phyloP scores from a whole-genome alignment of 2,329 filamentous ascomycete species.

The Ascochyta pisi region DNA sequence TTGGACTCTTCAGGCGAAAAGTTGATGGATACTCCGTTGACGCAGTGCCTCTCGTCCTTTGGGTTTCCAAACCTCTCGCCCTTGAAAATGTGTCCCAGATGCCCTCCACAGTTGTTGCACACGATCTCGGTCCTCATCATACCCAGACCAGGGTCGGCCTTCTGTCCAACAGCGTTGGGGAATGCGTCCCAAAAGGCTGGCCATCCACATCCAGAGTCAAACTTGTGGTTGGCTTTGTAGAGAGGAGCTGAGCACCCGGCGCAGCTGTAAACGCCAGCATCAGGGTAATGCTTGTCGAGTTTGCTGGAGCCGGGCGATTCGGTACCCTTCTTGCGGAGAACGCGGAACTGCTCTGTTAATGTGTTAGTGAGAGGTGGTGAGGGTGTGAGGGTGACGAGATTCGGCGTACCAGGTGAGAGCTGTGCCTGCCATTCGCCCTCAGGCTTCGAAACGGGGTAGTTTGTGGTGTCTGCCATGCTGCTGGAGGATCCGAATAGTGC shows the following conservation, averaged over 20 bases:
- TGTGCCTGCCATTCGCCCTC: conserved; percentile 90
- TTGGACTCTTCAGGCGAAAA: conserved; percentile 72
- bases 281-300: conserved; percentile 85
- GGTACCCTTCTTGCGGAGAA: conserved; percentile 91
- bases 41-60: conserved; percentile 95
- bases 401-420: conserved; percentile 68
- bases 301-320: conserved; percentile 80
- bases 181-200: conserved; percentile 97
- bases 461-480: conserved; percentile 61
- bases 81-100: conserved; percentile 90
- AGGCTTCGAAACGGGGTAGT: conserved; percentile 80
- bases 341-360: conserved; percentile 84
- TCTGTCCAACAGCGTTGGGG: conserved; percentile 84
- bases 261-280: conserved; percentile 82
- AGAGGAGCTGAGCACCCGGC: conserved; percentile 85
- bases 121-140: conserved; percentile 93
- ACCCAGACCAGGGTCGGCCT: conserved; percentile 77
- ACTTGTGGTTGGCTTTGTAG: conserved; percentile 94
- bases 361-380: conserved; percentile 6
- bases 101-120: conserved; percentile 91
- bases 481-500: conserved; percentile 73
- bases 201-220: conserved; percentile 96
- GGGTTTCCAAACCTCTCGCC: conserved; percentile 83
- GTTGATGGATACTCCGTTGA: conserved; percentile 89
- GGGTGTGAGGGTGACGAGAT: not conserved